These are phyloP conservation scores for Musa balbisiana DNA, from an alignment of 202 grass and related monocot genomes.

Conservation along the genomic window DNA sequence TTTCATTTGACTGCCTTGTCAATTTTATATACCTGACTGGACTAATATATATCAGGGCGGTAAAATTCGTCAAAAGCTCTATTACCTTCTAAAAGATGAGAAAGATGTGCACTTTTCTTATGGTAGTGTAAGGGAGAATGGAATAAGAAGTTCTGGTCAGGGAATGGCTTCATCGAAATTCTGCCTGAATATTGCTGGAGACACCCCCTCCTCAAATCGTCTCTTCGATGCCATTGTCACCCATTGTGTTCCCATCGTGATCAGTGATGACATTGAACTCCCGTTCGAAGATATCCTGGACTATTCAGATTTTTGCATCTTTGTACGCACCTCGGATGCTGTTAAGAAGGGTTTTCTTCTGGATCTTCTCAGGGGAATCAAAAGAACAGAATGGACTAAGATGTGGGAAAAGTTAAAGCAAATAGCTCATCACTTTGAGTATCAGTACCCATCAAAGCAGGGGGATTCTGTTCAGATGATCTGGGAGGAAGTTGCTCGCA, in stretches of 20 bases:
- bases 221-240: slow-evolving; percentile 82
- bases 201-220: slow-evolving; percentile 71
- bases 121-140: slow-evolving; percentile 62
- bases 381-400: slow-evolving; percentile 36
- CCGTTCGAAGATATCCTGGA: slow-evolving; percentile 80
- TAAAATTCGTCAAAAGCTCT: slow-evolving; percentile 57
- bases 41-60: slow-evolving; percentile 42
- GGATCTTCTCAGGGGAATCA: slow-evolving; percentile 31
- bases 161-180: slow-evolving; percentile 81
- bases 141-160: slow-evolving; percentile 44
- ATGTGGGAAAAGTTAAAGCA: slow-evolving; percentile 57
- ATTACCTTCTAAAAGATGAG: slow-evolving; percentile 60
- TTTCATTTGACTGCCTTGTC: not conserved
- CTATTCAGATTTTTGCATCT: slow-evolving; percentile 79
- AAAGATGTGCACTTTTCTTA: slow-evolving; percentile 66
- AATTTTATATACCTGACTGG: not conserved
- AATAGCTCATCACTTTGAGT: slow-evolving; percentile 69
- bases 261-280: slow-evolving; percentile 85
- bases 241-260: slow-evolving; percentile 68
- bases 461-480: slow-evolving; percentile 81
- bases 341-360: slow-evolving; percentile 41
- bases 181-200: slow-evolving; percentile 68
- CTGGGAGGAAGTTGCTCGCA: slow-evolving; percentile 59
- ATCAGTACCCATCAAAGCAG: slow-evolving; percentile 42
- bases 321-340: slow-evolving; percentile 55